These are phyloP conservation scores for Sporothrix brunneoviolacea DNA, from an alignment of 2,329 filamentous ascomycete genomes.

Conservation along the genomic window DNA sequence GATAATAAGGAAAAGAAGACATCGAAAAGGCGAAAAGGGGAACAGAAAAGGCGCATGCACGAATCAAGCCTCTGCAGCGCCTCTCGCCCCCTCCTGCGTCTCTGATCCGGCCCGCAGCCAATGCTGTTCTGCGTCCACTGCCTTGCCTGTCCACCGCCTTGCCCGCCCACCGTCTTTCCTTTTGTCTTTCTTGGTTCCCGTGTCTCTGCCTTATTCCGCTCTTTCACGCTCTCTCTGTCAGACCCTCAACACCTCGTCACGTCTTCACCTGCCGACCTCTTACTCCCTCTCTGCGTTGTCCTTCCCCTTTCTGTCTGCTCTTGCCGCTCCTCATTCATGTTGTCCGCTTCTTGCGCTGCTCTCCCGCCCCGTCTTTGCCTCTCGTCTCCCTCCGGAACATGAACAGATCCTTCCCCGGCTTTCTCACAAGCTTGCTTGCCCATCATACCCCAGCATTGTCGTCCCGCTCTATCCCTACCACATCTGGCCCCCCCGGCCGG, in stretches of 20 bases:
- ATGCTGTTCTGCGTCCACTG: not conserved
- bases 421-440: not conserved
- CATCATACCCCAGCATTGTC: not conserved
- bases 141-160: not conserved
- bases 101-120: not conserved
- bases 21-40: not conserved
- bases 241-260: not conserved
- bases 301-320: slow-evolving; percentile 8
- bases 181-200: slow-evolving; percentile 1
- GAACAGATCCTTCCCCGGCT: not conserved
- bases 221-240: slow-evolving; percentile 3
- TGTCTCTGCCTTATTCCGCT: slow-evolving; percentile 1
- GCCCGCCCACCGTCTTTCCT: slow-evolving; percentile 15
- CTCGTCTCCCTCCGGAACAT: slow-evolving; percentile 5
- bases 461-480: not conserved
- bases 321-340: not conserved
- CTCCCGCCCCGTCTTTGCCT: not conserved
- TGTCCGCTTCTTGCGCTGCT: not conserved
- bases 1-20: not conserved
- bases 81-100: slow-evolving; percentile 13
- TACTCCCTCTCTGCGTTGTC: not conserved
- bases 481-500: not conserved
- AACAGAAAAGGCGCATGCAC: slow-evolving; percentile 9
- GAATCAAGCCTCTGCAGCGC: slow-evolving; percentile 10
- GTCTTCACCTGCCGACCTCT: too few relatives aligned